These are phyloP conservation scores for Ophiognomonia clavigignenti-juglandacearum DNA, from an alignment of 2,329 filamentous ascomycete species.

Conservation along the genomic window DNA sequence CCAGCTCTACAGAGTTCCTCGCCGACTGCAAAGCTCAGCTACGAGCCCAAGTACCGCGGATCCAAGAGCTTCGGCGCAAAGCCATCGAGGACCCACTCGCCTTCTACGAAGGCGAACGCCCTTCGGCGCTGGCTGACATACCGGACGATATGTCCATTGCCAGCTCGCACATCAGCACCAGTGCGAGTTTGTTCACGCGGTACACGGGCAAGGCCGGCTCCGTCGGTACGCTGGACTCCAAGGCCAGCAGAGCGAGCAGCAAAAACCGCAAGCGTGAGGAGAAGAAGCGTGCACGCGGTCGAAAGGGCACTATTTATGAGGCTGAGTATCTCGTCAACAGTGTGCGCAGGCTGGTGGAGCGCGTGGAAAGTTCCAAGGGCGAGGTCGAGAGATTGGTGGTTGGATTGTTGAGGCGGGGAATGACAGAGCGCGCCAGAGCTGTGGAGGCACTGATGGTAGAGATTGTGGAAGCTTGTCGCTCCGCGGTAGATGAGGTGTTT, in stretches of 20 bases:
- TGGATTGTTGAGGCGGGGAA: slow-evolving; percentile 71
- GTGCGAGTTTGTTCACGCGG: slow-evolving; percentile 84
- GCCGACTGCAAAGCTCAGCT: slow-evolving; percentile 90
- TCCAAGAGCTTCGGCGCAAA: slow-evolving; percentile 74
- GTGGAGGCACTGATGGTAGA: slow-evolving; percentile 71
- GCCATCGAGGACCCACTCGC: slow-evolving; percentile 81
- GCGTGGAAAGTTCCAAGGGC: slow-evolving; percentile 66
- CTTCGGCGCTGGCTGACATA: slow-evolving; percentile 33
- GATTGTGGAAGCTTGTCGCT: slow-evolving; percentile 64
- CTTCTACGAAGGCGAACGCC: slow-evolving; percentile 77
- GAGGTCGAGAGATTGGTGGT: slow-evolving; percentile 74
- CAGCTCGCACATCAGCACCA: slow-evolving; percentile 71
- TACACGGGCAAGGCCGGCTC: slow-evolving; percentile 71
- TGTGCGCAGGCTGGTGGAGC: slow-evolving; percentile 75
- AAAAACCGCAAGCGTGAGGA: slow-evolving; percentile 90
- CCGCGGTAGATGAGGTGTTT: slow-evolving; percentile 69
- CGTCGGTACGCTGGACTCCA: slow-evolving; percentile 65
- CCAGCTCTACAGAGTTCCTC: slow-evolving; percentile 81
- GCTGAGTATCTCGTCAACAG: slow-evolving; percentile 95
- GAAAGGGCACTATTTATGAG: slow-evolving; percentile 96
- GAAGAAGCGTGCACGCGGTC: slow-evolving; percentile 87
- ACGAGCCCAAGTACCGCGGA: slow-evolving; percentile 76
- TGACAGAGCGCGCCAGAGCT: slow-evolving; percentile 81
- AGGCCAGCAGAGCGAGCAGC: slow-evolving; percentile 71
- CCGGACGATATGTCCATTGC: slow-evolving; percentile 93